Evolutionary conservation across 768 basidiomycete genomes (phyloP).

Genomic region (Leccinum ochraceum): DNA sequence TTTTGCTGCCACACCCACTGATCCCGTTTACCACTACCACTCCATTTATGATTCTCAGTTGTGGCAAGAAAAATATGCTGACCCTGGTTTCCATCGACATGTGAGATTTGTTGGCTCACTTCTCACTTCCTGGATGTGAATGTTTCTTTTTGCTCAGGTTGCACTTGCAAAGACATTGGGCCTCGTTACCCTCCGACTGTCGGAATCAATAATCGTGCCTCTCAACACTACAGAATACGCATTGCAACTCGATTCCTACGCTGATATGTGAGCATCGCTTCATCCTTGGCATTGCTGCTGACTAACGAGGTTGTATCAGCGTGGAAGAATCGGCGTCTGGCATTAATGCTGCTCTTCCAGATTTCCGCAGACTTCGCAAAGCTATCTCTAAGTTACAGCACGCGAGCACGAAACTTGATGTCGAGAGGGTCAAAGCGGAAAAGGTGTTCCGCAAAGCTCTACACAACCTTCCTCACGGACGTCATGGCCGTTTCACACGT

Average conservation of each 20-base stretch:
- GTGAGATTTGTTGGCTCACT: slow-evolving; percentile 37
- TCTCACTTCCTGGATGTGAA: background rate
- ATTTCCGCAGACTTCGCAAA: slow-evolving; percentile 45
- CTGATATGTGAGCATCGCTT: slow-evolving; percentile 50
- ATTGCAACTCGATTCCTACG: slow-evolving; percentile 58
- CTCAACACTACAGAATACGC: slow-evolving; percentile 79
- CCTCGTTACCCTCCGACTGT: slow-evolving; percentile 55
- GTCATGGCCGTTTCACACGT: background rate
- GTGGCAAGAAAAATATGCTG: slow-evolving; percentile 75
- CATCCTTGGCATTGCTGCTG: slow-evolving; percentile 26
- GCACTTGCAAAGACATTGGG: slow-evolving; percentile 68
- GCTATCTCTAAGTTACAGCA: slow-evolving; percentile 48
- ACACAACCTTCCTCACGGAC: slow-evolving; percentile 22
- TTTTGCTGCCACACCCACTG: slow-evolving; percentile 38
- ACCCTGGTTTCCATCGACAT: slow-evolving; percentile 74
- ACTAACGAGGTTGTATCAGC: slow-evolving; percentile 34
- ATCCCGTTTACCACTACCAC: slow-evolving; percentile 73
- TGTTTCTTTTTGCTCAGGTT: slow-evolving; percentile 39
- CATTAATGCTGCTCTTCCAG: slow-evolving; percentile 18
- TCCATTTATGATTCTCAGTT: slow-evolving; percentile 70
- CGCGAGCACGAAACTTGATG: slow-evolving; percentile 56
- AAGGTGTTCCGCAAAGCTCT: slow-evolving; percentile 49
- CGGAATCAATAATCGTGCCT: slow-evolving; percentile 63
- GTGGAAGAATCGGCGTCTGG: slow-evolving; percentile 48
- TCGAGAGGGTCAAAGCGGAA: slow-evolving; percentile 59